phyloP scores from a whole-genome alignment of 2,329 filamentous ascomycete species.

The Sarocladium strictum region DNA sequence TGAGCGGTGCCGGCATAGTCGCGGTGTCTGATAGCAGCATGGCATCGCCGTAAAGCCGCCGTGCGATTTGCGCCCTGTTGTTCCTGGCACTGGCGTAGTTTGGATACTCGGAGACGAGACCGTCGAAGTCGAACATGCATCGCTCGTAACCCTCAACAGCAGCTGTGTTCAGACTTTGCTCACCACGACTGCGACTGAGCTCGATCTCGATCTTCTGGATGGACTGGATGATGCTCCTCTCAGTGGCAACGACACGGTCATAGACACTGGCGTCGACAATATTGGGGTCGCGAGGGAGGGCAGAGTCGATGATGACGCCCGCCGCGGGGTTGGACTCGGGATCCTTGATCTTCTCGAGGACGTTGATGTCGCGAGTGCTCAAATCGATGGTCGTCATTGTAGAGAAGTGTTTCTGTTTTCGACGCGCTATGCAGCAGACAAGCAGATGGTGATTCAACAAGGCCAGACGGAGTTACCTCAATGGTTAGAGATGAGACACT shows the following conservation, averaged over 20 bases:
- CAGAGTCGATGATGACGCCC: constrained; percentile 47
- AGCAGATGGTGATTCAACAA: not conserved
- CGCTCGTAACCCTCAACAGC: constrained; percentile 39
- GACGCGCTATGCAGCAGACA: not conserved
- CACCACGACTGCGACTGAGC: constrained; percentile 35
- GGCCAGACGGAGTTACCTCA: no score
- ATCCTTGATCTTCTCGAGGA: constrained; percentile 62
- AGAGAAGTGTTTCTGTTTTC: not conserved
- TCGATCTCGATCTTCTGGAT: constrained; percentile 52
- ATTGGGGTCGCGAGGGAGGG: constrained; percentile 51
- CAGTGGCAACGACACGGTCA: constrained; percentile 40
- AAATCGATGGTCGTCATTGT: constrained; percentile 44
- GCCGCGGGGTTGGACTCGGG: constrained; percentile 55
- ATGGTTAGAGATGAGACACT: no score
- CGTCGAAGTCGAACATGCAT: constrained; percentile 43
- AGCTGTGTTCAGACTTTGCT: constrained; percentile 24
- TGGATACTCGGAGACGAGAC: constrained; percentile 52
- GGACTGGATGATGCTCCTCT: constrained; percentile 46
- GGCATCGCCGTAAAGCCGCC: constrained; percentile 57
- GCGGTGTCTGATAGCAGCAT: constrained; percentile 40
- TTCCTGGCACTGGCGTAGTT: constrained; percentile 67
- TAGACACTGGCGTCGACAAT: constrained; percentile 46
- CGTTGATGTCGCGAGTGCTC: constrained; percentile 52
- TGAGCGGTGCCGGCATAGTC: constrained; percentile 33
- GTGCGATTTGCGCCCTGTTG: constrained; percentile 64